Base-by-base conservation (phyloP, 2,329 filamentous ascomycete species). In the Arthrobotrys sinensis region DNA sequence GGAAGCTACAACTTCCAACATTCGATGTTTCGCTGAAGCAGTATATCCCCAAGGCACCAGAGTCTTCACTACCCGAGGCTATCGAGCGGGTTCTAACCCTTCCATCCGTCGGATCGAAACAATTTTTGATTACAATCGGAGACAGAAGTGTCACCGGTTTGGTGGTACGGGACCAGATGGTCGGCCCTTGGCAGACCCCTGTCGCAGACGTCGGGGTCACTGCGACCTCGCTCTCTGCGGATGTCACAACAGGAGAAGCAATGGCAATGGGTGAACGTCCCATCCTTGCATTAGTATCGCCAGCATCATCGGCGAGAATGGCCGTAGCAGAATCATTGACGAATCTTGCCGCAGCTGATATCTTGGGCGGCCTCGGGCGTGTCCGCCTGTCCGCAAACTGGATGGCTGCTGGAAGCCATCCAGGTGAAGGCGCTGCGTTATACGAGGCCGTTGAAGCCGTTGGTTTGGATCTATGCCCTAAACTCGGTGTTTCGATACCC, bases 231-330 rank as follows among this genome's bases (percentile, higher is more conserved):
- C 90, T 97, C 81, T 89, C 90, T 55, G 86, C 88, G 14, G 92
- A 91, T 76, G 88, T 92, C 57, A 91, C 88, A 82, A 92, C 91
- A 32, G 96, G 96, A 81, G 96, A 98, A 84, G 94, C 94, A n/a
- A 97, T 98, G 93, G 91, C 94, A 0, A 96, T 97, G 92, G 96
- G 96, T 38, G 95, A 97, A 85, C 96, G 92, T 85, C 93, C 94
- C 48, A 92, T 91, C 0, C 86, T 99, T 68, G 96, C 96, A 4
- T 88, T 99, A 21, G 97, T 99, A 76, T 95, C 93, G 3, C 89
- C 95, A 2, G 92, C 91, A 50, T 93, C 96, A 21, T 98, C 96
- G 19, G 94, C 96, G 14, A 90, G 94, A 65, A 99, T 99, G 96
- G 94, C 96, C 1, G 94, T 99, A 75, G 94, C 91, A 0, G 96